phyloP scores from a whole-genome alignment of 2,329 filamentous ascomycete genomes.

The Clonostachys solani region DNA sequence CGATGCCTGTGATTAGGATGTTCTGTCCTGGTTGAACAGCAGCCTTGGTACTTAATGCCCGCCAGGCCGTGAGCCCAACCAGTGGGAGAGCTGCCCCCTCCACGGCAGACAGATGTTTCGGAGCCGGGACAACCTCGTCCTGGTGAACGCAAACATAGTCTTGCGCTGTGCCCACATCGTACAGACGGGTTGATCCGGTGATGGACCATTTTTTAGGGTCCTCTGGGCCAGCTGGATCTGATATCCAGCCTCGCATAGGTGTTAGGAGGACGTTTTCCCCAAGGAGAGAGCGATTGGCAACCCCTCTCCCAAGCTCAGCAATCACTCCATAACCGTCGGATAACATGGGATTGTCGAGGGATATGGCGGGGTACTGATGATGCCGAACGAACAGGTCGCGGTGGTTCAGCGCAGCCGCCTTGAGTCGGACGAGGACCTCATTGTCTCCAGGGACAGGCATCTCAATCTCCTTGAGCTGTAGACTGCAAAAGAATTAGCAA shows the following conservation, averaged over 20 bases:
- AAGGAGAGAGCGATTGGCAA: slow-evolving; percentile 26
- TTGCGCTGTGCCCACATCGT: slow-evolving; percentile 63
- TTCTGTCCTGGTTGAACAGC: slow-evolving; percentile 63
- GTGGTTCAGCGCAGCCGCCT: slow-evolving; percentile 85
- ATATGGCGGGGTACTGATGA: slow-evolving; percentile 82
- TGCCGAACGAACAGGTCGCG: slow-evolving; percentile 93
- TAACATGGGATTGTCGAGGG: slow-evolving; percentile 73
- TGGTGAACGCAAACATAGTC: slow-evolving; percentile 69
- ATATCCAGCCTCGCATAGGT: slow-evolving; percentile 74
- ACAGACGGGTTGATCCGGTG: slow-evolving; percentile 62
- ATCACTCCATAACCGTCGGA: slow-evolving; percentile 81
- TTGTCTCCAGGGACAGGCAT: slow-evolving; percentile 58
- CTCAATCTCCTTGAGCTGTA: slow-evolving; percentile 57
- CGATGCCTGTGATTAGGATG: slow-evolving; percentile 85
- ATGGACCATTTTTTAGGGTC: slow-evolving; percentile 40
- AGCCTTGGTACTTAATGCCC: slow-evolving; percentile 77
- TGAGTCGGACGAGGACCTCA: slow-evolving; percentile 72
- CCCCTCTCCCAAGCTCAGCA: slow-evolving; percentile 52
- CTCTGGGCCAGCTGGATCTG: slow-evolving; percentile 71
- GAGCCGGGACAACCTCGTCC: slow-evolving; percentile 71
- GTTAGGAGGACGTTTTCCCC: slow-evolving; percentile 73
- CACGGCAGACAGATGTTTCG: slow-evolving; percentile 63
- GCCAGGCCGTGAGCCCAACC: slow-evolving; percentile 83
- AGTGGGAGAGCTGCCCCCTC: slow-evolving; percentile 84
- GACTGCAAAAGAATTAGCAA: slow-evolving; percentile 24